Percentiles rank a stretch among this genome's conserved stretches.
Conservation (phyloP, 768 basidiomycete species). For the Agrocybe pediades region DNA sequence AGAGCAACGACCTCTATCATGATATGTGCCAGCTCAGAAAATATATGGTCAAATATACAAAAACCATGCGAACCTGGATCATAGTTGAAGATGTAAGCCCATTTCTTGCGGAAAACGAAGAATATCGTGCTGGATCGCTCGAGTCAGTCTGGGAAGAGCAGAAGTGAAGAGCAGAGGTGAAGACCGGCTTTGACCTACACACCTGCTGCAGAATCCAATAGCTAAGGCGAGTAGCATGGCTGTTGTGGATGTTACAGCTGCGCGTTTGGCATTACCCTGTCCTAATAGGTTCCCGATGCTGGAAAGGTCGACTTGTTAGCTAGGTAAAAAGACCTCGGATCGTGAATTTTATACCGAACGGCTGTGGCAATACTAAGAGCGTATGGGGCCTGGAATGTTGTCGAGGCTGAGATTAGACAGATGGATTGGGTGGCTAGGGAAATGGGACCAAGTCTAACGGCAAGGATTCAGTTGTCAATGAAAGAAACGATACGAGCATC, state of each 20-base stretch:
- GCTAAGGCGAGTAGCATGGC: conserved; percentile 66
- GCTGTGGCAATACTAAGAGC: conserved; percentile 81
- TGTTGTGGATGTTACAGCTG: conserved; percentile 64
- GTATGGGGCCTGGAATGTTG: conserved; percentile 82
- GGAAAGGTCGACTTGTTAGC: background rate
- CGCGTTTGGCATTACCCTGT: conserved; percentile 72
- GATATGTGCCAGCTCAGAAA: background rate
- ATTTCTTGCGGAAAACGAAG: conserved; percentile 63
- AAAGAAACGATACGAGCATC: background rate
- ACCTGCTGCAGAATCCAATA: conserved; percentile 68
- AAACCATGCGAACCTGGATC: conserved; percentile 47
- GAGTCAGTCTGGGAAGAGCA: too few relatives aligned
- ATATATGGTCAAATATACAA: background rate
- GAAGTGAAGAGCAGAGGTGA: background rate
- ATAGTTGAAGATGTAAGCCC: conserved; percentile 76
- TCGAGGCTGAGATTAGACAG: conserved; percentile 71
- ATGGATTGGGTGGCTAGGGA: conserved; percentile 89
- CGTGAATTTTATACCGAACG: conserved; percentile 83
- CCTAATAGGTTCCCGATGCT: conserved; percentile 91
- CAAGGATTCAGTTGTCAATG: background rate
- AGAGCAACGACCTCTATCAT: conserved; percentile 52
- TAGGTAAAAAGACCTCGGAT: conserved; percentile 12
- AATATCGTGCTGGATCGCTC: conserved; percentile 55
- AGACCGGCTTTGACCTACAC: background rate
- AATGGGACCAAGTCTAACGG: conserved; percentile 69